Base-by-base conservation (phyloP, 1,284 basidiomycete species). In the Malassezia vespertilionis region DNA sequence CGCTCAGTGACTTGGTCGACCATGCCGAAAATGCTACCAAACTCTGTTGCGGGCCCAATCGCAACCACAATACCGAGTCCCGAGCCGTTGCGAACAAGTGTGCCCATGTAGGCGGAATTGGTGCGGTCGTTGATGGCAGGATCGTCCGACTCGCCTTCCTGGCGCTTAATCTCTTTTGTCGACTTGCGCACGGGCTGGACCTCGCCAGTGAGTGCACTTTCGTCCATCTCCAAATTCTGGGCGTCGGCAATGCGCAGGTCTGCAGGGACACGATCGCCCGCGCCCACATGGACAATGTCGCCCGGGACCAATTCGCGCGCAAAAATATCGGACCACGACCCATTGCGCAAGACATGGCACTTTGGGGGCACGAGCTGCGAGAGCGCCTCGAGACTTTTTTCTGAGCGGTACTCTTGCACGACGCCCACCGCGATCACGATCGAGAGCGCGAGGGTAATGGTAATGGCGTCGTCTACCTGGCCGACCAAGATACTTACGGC, bases 291-390 rank as follows among this genome's bases (percentile, higher is more conserved):
- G 48, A 96, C 83, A 34, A 96, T 77, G 68, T 96, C 90, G 22
- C 90, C 90, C 0, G 91, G 91, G 0, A 96, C 85, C 17, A 96
- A 81, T 60, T 91, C 86, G 71, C 93, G 93, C 2, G 88, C 90
- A 20, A 96, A 79, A 15, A 88, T 75, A 52, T 84, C 80, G 60
- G 30, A 55, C 2, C 51, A 55, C 10, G 43, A 22, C 20, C 60
- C 77, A 23, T 65, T 83, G 78, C 89, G 82, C 39, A 86, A 76
- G 45, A 95, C 80, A 68, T 93, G 86, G 68, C 87, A 93, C 71
- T 90, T 87, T 67, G 95, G 90, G 0, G 90, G 90, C 10, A 93
- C 89, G 31, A 93, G 83, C 72, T 91, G 93, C 75, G 89, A 93
- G 23, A 96, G 76, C 0, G 91, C 88, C 71, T 93, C 87, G 21